phyloP scores from a whole-genome alignment of 208 protist genomes.

The Crithidia brevicula region DNA sequence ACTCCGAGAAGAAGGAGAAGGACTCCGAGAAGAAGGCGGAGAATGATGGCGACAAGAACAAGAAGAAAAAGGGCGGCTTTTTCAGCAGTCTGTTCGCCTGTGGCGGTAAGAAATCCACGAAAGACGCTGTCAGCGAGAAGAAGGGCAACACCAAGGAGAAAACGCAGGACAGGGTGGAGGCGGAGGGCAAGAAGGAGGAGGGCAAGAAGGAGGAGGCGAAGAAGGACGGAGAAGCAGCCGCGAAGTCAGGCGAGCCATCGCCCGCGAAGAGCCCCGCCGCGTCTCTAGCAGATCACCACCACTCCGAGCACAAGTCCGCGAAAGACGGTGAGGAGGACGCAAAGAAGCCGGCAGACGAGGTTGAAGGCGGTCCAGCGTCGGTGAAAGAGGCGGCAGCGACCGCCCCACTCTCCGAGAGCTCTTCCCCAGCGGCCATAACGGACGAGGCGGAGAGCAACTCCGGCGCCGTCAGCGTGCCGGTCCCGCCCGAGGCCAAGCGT shows the following conservation, averaged over 20 bases:
- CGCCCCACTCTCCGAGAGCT: conserved; percentile 10
- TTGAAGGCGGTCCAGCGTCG: too few species aligned
- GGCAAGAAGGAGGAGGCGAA: conserved; percentile 16
- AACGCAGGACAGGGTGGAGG: background rate
- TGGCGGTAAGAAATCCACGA: conserved; percentile 13
- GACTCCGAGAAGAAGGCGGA: conserved; percentile 1
- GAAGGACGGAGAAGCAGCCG: conserved; percentile 1
- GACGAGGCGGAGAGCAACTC: conserved; percentile 13
- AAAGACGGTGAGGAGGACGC: background rate
- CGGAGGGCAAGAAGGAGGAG: conserved; percentile 22
- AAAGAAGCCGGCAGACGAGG: background rate
- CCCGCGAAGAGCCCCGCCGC: conserved; percentile 6
- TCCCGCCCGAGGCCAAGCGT: background rate
- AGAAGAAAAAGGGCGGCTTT: conserved; percentile 31
- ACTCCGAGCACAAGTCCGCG: background rate
- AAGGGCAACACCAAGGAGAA: conserved; percentile 3
- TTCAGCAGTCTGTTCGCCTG: conserved; percentile 4
- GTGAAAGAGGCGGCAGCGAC: background rate
- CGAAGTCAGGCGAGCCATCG: conserved; percentile 12
- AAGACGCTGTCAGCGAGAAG: conserved; percentile 15
- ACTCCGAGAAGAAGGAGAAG: conserved; percentile 4
- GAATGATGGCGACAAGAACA: too few species aligned
- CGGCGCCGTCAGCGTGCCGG: background rate
- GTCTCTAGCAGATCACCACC: background rate
- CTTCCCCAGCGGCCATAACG: conserved; percentile 6